Base-by-base conservation (phyloP, 495 filamentous ascomycete species). In the Daldinia loculata region DNA sequence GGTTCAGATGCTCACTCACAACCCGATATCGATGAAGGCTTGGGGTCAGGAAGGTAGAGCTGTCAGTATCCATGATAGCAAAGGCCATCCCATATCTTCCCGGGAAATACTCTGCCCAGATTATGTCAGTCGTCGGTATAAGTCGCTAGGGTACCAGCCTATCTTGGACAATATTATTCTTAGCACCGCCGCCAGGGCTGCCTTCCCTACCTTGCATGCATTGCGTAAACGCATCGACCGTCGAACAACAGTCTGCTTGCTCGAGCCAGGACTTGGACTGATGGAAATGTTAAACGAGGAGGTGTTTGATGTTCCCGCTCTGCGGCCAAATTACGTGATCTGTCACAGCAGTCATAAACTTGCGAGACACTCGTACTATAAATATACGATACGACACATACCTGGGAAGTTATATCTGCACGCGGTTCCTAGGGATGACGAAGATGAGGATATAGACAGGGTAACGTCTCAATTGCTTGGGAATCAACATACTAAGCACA, bases 191-290 rank as follows among this genome's bases (percentile, higher is more conserved):
- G 88, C 92, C 68, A 82, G 89, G 0, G 78, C 84, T 6, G 70
- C 88, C 0, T 69, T 88, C 9, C 69, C 80, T 2, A 89, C 89
- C 2, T 74, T 98, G 17, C 63, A 76, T 27, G 66, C 77, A 1
- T 82, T 98, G 45, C 77, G 77, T 6, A 84, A 92, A 67, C 86
- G 93, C 8, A 81, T 99, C n/a, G 87, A 87, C 34, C 80, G 83
- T 4, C 80, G 87, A 14, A 93, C 93, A 3, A 94, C 94, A 0
- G 85, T 99, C 32, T 84, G 91, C 41, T 87, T 99, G 24, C 74
- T 97, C 4, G 91, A 96, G 58, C 92, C 95, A 53, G 94, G 93
- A 4, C 87, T 98, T 81, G 95, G 94, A 2, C 77, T 90, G 3
- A 79, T 93, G 29, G 92, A 97, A n/a, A 83, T 85, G 38, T 79